phyloP scores from a whole-genome alignment of 441 rosid species.

The Theobroma grandiflorum region DNA sequence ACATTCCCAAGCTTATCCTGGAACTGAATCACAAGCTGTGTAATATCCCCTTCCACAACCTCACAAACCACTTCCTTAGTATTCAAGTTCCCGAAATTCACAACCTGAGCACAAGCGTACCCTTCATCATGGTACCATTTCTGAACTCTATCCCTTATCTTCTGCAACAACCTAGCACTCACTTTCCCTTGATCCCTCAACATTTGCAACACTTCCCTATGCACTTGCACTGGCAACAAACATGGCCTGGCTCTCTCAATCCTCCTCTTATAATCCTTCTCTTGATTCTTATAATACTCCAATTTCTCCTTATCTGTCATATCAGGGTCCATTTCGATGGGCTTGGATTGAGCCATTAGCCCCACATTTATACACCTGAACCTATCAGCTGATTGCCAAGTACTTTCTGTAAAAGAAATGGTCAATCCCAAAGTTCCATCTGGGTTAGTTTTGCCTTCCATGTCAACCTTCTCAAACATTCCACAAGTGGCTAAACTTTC shows the following conservation, averaged over 20 bases:
- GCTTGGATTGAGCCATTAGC: slow-evolving; percentile 81
- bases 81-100: slow-evolving; percentile 94
- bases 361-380: slow-evolving; percentile 94
- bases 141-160: slow-evolving; percentile 91
- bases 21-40: slow-evolving; percentile 82
- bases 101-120: slow-evolving; percentile 96
- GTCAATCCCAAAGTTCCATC: slow-evolving; percentile 81
- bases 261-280: slow-evolving; percentile 87
- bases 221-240: slow-evolving; percentile 60
- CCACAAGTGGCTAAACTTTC: slow-evolving; percentile 91
- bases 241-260: slow-evolving; percentile 86
- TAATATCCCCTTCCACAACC: slow-evolving; percentile 96
- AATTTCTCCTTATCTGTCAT: slow-evolving; percentile 96
- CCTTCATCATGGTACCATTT: slow-evolving; percentile 97
- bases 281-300: slow-evolving; percentile 79
- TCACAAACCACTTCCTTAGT: slow-evolving; percentile 88
- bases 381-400: slow-evolving; percentile 91
- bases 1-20: slow-evolving; percentile 97
- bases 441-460: slow-evolving; percentile 83
- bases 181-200: slow-evolving; percentile 79
- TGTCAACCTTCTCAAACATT: slow-evolving; percentile 95
- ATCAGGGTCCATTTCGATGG: slow-evolving; percentile 86
- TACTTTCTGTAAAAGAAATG: slow-evolving; percentile 81
- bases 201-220: slow-evolving; percentile 78
- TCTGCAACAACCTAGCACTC: slow-evolving; percentile 91